These are phyloP conservation scores for Nematocida sp. DNA, from an alignment of 371 early-diverging fungal species.

Conservation along the genomic window DNA sequence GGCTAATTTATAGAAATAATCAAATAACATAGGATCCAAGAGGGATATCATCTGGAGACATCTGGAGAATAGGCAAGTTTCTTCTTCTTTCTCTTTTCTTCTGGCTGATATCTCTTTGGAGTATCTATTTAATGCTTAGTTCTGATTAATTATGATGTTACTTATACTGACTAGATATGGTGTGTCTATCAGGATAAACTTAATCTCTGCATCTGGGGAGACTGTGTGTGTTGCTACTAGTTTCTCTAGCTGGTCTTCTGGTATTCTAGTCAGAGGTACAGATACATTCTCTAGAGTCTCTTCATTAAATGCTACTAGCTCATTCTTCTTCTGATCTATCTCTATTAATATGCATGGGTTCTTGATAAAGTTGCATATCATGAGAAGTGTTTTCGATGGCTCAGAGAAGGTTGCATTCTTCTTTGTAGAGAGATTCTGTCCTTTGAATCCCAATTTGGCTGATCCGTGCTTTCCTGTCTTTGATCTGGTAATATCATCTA, in stretches of 20 bases:
- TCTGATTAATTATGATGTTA: conserved; percentile 29
- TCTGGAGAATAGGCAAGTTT: too few species aligned
- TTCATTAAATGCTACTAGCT: conserved; percentile 15
- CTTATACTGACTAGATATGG: conserved; percentile 25
- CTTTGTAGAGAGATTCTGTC: conserved; percentile 17
- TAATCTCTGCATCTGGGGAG: background rate
- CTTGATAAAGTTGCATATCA: conserved; percentile 18
- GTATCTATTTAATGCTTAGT: too few species aligned
- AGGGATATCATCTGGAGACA: too few species aligned
- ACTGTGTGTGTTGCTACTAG: background rate
- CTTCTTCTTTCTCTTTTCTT: too few species aligned
- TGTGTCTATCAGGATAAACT: conserved; percentile 32
- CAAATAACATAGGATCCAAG: too few species aligned
- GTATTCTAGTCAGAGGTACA: background rate
- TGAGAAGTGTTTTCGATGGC: conserved; percentile 19
- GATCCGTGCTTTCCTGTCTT: conserved; percentile 65
- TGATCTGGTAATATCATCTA: conserved; percentile 46
- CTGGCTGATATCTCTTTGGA: too few species aligned
- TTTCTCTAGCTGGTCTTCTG: conserved; percentile 1
- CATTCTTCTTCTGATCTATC: conserved; percentile 15
- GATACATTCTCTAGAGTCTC: background rate
- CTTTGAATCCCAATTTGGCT: conserved; percentile 56
- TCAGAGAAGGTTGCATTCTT: conserved; percentile 25
- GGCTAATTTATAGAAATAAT: too few species aligned
- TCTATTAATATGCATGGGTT: conserved; percentile 23